These are phyloP conservation scores for Lentinula edodes DNA, from an alignment of 768 basidiomycete species.

Conservation along the genomic window DNA sequence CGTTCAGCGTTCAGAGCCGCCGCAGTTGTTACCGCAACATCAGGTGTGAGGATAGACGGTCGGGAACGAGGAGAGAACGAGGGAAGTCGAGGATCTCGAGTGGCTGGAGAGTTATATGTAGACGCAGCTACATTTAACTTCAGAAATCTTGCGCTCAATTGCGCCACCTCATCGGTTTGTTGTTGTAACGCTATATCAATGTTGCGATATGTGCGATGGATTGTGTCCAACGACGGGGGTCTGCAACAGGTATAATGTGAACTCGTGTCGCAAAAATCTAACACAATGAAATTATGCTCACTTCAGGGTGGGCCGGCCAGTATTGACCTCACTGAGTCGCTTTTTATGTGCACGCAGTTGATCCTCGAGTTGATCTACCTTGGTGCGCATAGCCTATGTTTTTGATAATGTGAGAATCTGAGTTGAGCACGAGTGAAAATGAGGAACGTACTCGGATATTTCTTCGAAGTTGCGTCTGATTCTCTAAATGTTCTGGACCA, in stretches of 20 bases:
- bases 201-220: conserved; percentile 81
- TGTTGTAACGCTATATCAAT: conserved; percentile 70
- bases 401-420: conserved; percentile 4
- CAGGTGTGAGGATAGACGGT: conserved; percentile 46
- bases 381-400: conserved; percentile 57
- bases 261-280: not conserved
- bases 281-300: conserved; percentile 23
- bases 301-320: conserved; percentile 61
- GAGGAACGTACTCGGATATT: conserved; percentile 54
- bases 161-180: conserved; percentile 48
- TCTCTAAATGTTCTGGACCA: conserved; percentile 86
- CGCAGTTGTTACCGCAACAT: conserved; percentile 69
- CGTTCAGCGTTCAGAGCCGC: conserved; percentile 81
- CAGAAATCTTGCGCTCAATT: conserved; percentile 46
- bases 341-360: conserved; percentile 67
- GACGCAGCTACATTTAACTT: conserved; percentile 38
- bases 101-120: conserved; percentile 8
- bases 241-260: conserved; percentile 29
- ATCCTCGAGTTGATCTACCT: conserved; percentile 76
- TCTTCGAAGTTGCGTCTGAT: conserved; percentile 70
- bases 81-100: conserved; percentile 38
- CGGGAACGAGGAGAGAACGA: conserved; percentile 30
- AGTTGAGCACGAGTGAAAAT: not conserved
- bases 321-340: conserved; percentile 53
- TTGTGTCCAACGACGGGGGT: conserved; percentile 78